phyloP scores from a whole-genome alignment of 83 land plant species.

The Picea abies region DNA sequence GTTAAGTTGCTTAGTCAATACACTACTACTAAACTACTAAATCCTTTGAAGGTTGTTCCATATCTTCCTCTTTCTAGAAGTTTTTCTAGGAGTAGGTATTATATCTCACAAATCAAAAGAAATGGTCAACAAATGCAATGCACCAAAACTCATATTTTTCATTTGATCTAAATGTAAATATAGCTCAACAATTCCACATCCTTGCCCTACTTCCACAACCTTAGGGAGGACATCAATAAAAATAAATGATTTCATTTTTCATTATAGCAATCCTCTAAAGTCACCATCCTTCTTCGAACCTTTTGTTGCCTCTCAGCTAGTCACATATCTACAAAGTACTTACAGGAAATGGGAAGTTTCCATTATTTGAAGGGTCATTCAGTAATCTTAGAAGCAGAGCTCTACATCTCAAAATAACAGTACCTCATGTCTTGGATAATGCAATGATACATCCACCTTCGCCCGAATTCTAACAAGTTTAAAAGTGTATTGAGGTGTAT shows the following conservation, averaged over 20 bases:
- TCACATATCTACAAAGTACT: too few species aligned
- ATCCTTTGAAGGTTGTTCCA: slow-evolving; percentile 86
- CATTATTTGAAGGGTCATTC: too few species aligned
- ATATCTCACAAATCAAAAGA: slow-evolving; percentile 89
- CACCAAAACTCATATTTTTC: slow-evolving; percentile 90
- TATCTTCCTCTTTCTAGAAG: slow-evolving; percentile 24
- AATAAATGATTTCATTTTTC: slow-evolving; percentile 86
- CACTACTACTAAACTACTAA: slow-evolving; percentile 86
- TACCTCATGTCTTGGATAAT: too few species aligned
- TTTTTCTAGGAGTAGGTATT: slow-evolving; percentile 80
- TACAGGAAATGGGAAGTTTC: too few species aligned
- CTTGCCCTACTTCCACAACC: slow-evolving; percentile 83
- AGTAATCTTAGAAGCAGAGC: too few species aligned
- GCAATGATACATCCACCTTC: too few species aligned
- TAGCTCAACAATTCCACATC: slow-evolving; percentile 82
- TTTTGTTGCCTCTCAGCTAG: slow-evolving; percentile 88
- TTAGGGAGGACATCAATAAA: slow-evolving; percentile 83
- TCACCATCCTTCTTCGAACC: slow-evolving; percentile 84
- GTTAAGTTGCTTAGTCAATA: slow-evolving; percentile 45
- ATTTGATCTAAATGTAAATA: slow-evolving; percentile 77
- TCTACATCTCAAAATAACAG: too few species aligned
- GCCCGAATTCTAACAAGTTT: too few species aligned
- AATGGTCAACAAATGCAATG: slow-evolving; percentile 96
- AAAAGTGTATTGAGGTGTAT: too few species aligned
- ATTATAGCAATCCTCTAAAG: slow-evolving; percentile 80